Conservation (phyloP, 1,139 yeast genomes). For the Ogataea hybrid region DNA sequence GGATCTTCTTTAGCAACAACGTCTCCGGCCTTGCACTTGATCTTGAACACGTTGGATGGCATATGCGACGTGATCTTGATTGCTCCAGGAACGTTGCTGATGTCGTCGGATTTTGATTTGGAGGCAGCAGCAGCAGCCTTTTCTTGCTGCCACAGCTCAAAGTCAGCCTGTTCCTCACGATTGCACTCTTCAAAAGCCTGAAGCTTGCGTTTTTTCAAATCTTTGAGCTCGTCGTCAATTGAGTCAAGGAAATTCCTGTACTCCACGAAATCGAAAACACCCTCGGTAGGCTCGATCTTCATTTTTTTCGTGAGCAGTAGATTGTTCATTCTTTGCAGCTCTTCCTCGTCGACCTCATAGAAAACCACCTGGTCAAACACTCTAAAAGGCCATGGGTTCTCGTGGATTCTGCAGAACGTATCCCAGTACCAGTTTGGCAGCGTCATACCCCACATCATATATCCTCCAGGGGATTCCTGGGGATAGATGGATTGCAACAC, state of each 20-base stretch:
- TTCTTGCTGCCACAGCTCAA: constrained; percentile 33
- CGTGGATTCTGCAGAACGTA: constrained; percentile 34
- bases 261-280: constrained; percentile 33
- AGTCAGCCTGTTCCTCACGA: constrained; percentile 26
- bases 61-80: constrained; percentile 31
- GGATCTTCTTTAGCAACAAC: constrained; percentile 34
- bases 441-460: constrained; percentile 41
- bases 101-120: constrained; percentile 20
- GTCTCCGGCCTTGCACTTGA: constrained; percentile 34
- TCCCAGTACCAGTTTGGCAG: constrained; percentile 40
- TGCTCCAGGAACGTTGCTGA: constrained; percentile 32
- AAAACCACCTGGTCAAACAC: constrained; percentile 38
- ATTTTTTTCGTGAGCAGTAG: constrained; percentile 33
- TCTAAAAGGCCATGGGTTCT: constrained; percentile 37
- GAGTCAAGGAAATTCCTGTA: constrained; percentile 31
- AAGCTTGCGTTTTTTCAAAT: constrained; percentile 25
- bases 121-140: constrained; percentile 28
- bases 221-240: constrained; percentile 29
- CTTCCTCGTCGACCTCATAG: constrained; percentile 37
- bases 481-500: constrained; percentile 37
- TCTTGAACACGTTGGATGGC: constrained; percentile 36
- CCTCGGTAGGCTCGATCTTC: constrained; percentile 28
- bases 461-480: constrained; percentile 42
- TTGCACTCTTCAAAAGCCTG: constrained; percentile 27
- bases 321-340: constrained; percentile 30